A percentile compares a stretch with the other conserved stretches of the same genome.
Conservation (phyloP, 2,329 filamentous ascomycete species). For the Emmonsia crescens region DNA sequence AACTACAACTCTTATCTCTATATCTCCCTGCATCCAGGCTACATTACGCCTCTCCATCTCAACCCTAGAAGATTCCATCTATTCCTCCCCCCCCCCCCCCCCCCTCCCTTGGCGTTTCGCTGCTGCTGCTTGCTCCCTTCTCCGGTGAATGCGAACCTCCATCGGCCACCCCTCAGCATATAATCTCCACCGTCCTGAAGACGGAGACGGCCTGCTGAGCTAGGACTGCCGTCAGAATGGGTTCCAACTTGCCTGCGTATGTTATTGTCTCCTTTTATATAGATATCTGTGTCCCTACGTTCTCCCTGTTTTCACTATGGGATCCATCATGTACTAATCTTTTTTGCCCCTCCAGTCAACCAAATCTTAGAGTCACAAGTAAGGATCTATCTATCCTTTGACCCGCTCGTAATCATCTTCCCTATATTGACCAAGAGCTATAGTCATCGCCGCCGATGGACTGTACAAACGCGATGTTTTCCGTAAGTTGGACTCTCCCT, state of each 20-base stretch:
- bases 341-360: slow-evolving; percentile 44
- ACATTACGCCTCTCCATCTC: not conserved
- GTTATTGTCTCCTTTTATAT: not conserved
- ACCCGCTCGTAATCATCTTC: slow-evolving; percentile 10
- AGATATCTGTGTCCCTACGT: slow-evolving; percentile 9
- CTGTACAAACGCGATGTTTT: slow-evolving; percentile 99
- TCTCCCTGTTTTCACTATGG: slow-evolving; percentile 17
- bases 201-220: slow-evolving; percentile 5
- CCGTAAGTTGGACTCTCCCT: slow-evolving; percentile 50
- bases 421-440: slow-evolving; percentile 9
- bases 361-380: slow-evolving; percentile 93
- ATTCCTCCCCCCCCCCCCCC: not conserved
- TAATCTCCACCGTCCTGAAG: not conserved
- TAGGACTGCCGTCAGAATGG: slow-evolving; percentile 32
- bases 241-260: slow-evolving; percentile 53
- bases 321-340: slow-evolving; percentile 16
- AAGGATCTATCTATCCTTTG: slow-evolving; percentile 28
- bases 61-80: not conserved
- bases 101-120: not conserved
- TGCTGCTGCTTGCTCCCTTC: not conserved
- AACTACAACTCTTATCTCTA: not conserved
- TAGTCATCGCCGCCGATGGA: slow-evolving; percentile 97
- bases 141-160: not conserved
- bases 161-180: not conserved
- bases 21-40: not conserved